A percentile compares a stretch with the other conserved stretches of the same genome.
These are phyloP conservation scores for Erigeron philadelphicus DNA, from an alignment of 140 eudicot genomes.

Conservation along the genomic window DNA sequence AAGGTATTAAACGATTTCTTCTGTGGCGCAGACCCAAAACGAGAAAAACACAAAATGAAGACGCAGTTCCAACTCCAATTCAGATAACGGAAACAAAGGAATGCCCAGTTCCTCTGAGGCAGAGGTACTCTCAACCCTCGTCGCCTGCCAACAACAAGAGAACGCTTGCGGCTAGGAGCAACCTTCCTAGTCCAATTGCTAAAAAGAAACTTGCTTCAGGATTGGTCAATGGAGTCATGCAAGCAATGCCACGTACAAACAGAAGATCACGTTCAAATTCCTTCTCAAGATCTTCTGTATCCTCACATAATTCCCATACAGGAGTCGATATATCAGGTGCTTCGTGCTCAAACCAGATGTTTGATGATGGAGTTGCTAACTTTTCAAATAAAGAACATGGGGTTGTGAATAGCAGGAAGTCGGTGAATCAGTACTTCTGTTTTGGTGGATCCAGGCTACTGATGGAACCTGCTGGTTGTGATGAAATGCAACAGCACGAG, in stretches of 20 bases:
- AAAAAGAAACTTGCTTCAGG: constrained; percentile 82
- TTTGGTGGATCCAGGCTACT: constrained; percentile 37
- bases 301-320: constrained; percentile 44
- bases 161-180: constrained; percentile 68
- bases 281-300: constrained; percentile 48
- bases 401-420: constrained; percentile 36
- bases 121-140: constrained; percentile 46
- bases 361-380: constrained; percentile 29
- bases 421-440: constrained; percentile 52
- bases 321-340: constrained; percentile 36
- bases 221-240: constrained; percentile 61
- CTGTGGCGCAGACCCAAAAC: constrained; percentile 74
- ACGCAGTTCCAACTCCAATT: neutral
- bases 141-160: constrained; percentile 60
- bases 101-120: constrained; percentile 43
- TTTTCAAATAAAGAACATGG: constrained; percentile 33
- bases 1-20: constrained; percentile 55
- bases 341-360: constrained; percentile 37
- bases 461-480: constrained; percentile 17
- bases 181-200: constrained; percentile 65
- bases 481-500: constrained; percentile 40
- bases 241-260: constrained; percentile 44
- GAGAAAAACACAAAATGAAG: constrained; percentile 29
- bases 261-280: constrained; percentile 53
- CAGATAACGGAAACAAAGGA: constrained; percentile 18